A percentile compares a stretch with the other conserved stretches of the same genome.
Evolutionary conservation across 108 stramenopile genomes (phyloP).

Genomic region (Licmophora abbreviata): DNA sequence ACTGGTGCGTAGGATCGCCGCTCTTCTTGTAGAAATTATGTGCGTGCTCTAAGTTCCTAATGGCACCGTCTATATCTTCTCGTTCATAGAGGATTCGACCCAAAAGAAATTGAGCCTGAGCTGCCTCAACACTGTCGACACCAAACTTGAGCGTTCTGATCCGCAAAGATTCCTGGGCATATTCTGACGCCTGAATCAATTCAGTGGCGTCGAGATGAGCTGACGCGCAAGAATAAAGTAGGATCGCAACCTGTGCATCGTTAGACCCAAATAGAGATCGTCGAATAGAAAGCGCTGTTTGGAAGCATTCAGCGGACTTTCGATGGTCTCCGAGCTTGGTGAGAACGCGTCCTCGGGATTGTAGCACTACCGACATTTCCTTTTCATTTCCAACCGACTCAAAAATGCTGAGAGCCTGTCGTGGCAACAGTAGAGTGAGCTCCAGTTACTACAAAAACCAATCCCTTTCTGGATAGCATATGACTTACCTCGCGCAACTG

Average conservation of each 20-base stretch:
- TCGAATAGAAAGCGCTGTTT: constrained; percentile 35
- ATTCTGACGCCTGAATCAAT: constrained; percentile 24
- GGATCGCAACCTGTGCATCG: constrained; percentile 28
- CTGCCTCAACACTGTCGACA: constrained; percentile 15
- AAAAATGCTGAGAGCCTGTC: constrained; percentile 26
- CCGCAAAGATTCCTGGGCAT: constrained; percentile 26
- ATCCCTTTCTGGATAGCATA: too few species aligned
- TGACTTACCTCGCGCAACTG: constrained; percentile 13
- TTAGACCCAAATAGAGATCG: constrained; percentile 27
- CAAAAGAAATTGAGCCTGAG: constrained; percentile 22
- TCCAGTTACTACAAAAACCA: too few species aligned
- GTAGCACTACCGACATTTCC: constrained; percentile 14
- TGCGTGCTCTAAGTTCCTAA: too few species aligned
- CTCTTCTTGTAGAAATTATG: too few species aligned
- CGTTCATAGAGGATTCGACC: constrained; percentile 11
- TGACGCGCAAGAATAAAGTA: constrained; percentile 36
- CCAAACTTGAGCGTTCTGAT: constrained; percentile 29
- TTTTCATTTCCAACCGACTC: constrained; percentile 26
- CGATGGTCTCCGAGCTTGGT: constrained; percentile 8
- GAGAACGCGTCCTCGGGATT: constrained; percentile 10
- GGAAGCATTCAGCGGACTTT: constrained; percentile 42
- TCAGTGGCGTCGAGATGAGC: constrained; percentile 34
- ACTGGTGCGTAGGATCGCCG: too few species aligned
- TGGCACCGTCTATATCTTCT: too few species aligned
- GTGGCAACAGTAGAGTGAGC: too few species aligned